A percentile compares a stretch with the other conserved stretches of the same genome.
Evolutionary conservation across 2,329 filamentous ascomycete species (phyloP).

Genomic region (Myriosclerotinia curreyana): DNA sequence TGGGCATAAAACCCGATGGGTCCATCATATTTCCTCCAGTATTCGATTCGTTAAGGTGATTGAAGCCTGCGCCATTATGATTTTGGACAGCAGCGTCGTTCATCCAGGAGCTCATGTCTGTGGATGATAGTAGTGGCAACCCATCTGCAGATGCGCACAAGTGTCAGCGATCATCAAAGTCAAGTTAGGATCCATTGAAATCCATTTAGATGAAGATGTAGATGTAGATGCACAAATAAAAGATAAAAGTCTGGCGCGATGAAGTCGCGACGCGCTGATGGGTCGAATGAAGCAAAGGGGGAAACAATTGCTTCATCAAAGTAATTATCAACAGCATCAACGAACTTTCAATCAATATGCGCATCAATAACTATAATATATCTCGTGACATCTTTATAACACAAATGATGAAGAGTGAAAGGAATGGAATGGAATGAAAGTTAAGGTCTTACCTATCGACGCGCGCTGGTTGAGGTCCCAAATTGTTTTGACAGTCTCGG

Average conservation of each 20-base stretch:
- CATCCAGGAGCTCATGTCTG: conserved; percentile 70
- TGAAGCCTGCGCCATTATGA: conserved; percentile 68
- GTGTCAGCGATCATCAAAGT: conserved; percentile 35
- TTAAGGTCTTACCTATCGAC: conserved; percentile 40
- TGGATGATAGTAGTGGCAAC: conserved; percentile 42
- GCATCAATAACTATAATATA: conserved; percentile 17
- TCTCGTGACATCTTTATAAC: conserved; percentile 23
- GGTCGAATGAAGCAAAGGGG: conserved; percentile 21
- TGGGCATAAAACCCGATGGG: conserved; percentile 61
- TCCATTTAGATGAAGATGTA: conserved; percentile 14
- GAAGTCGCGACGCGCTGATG: conserved; percentile 22
- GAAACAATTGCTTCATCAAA: conserved; percentile 26
- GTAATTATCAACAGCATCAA: conserved; percentile 21
- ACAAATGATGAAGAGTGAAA: conserved; percentile 14
- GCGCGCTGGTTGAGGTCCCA: conserved; percentile 29
- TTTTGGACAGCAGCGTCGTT: conserved; percentile 65
- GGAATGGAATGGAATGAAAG: conserved; percentile 20
- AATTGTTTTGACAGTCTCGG: conserved; percentile 23
- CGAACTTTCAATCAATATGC: conserved; percentile 5
- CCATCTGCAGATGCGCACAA: conserved; percentile 37
- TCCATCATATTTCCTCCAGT: conserved; percentile 60
- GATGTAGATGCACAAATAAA: conserved; percentile 14
- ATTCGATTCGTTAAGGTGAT: conserved; percentile 59
- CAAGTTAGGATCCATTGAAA: conserved; percentile 18
- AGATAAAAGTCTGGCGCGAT: conserved; percentile 21